phyloP scores from a whole-genome alignment of 2,329 filamentous ascomycete genomes.

The Colletotrichum costaricense region DNA sequence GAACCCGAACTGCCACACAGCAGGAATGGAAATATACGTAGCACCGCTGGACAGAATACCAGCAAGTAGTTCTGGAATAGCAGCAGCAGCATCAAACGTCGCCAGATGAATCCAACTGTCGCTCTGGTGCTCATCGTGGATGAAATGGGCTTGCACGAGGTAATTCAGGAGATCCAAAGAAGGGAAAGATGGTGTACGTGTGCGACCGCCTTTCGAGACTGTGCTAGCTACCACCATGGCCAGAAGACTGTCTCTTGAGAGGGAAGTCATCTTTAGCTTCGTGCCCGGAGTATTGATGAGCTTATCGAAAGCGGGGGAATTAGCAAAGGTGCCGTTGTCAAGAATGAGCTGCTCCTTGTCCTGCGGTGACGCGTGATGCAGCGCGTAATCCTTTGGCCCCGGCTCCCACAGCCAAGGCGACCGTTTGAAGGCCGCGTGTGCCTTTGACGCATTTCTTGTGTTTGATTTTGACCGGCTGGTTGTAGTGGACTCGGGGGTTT shows the following conservation, averaged over 20 bases:
- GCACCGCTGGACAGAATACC: slow-evolving; percentile 51
- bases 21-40: slow-evolving; percentile 48
- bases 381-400: slow-evolving; percentile 41
- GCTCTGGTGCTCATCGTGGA: slow-evolving; percentile 36
- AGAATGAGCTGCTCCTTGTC: slow-evolving; percentile 28
- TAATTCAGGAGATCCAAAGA: slow-evolving; percentile 51
- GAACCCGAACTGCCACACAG: slow-evolving; percentile 52
- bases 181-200: slow-evolving; percentile 50
- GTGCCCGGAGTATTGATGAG: slow-evolving; percentile 25
- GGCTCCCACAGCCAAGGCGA: slow-evolving; percentile 50
- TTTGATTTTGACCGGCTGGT: slow-evolving; percentile 38
- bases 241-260: slow-evolving; percentile 44
- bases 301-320: slow-evolving; percentile 28
- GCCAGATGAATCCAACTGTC: slow-evolving; percentile 46
- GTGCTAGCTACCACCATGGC: slow-evolving; percentile 44
- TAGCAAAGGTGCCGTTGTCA: slow-evolving; percentile 24
- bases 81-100: slow-evolving; percentile 49
- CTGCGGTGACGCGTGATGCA: slow-evolving; percentile 21
- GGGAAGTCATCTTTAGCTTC: slow-evolving; percentile 38
- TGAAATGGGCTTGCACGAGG: slow-evolving; percentile 49
- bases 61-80: slow-evolving; percentile 49
- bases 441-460: slow-evolving; percentile 41
- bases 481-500: slow-evolving; percentile 42
- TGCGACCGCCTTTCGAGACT: slow-evolving; percentile 39
- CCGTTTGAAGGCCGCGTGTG: slow-evolving; percentile 47